These are phyloP conservation scores for Phialophora chinensis DNA, from an alignment of 2,329 filamentous ascomycete genomes.

Conservation along the genomic window DNA sequence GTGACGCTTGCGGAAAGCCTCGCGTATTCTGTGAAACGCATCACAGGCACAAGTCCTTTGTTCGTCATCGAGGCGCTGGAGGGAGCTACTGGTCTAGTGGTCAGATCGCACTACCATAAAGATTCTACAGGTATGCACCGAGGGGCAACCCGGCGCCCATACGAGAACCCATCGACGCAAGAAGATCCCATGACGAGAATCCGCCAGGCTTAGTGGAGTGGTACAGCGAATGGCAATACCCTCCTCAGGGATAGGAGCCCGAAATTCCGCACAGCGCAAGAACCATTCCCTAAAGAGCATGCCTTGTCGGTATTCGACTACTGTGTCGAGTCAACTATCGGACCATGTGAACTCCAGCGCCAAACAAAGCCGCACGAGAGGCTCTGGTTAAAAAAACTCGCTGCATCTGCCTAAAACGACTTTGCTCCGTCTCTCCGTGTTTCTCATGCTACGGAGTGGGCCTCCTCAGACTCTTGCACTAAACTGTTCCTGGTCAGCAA, in stretches of 20 bases:
- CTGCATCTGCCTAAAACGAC: slow-evolving; percentile 27
- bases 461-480: slow-evolving; percentile 11
- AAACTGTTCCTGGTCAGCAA: slow-evolving; percentile 1
- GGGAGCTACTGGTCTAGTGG: slow-evolving; percentile 4
- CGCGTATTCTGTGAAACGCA: slow-evolving; percentile 5
- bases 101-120: slow-evolving; percentile 18
- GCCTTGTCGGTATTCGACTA: not conserved
- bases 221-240: slow-evolving; percentile 5
- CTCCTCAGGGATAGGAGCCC: slow-evolving; percentile 1
- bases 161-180: slow-evolving; percentile 7
- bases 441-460: slow-evolving; percentile 6
- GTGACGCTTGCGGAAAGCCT: slow-evolving; percentile 6
- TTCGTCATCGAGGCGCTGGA: not conserved
- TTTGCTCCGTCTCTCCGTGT: slow-evolving; percentile 31
- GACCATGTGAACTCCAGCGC: not conserved
- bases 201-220: slow-evolving; percentile 11
- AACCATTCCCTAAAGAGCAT: not conserved
- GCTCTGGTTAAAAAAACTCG: slow-evolving; percentile 16
- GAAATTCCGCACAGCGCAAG: slow-evolving; percentile 12
- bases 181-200: slow-evolving; percentile 15
- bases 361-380: not conserved
- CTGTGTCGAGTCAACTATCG: not conserved
- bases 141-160: not conserved
- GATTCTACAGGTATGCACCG: not conserved
- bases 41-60: slow-evolving; percentile 1